A percentile compares a stretch with the other conserved stretches of the same genome.
Conservation (phyloP, 331 rosid genomes). For the Telfairia occidentalis region DNA sequence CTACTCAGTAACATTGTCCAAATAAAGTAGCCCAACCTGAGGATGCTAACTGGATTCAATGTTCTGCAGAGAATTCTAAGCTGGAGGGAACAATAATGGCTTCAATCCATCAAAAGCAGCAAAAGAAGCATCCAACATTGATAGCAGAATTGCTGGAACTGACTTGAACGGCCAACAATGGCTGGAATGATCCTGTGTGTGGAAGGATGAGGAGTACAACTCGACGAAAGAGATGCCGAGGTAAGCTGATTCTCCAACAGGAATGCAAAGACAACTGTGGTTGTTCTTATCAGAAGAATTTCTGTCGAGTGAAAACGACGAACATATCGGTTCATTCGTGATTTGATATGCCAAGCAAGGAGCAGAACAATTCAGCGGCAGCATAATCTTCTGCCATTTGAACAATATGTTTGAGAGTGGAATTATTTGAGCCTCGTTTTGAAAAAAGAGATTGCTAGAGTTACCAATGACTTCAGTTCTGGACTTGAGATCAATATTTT, state of each 20-base stretch:
- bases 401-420: not conserved
- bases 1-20: not conserved
- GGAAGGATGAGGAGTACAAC: not conserved
- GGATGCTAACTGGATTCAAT: not conserved
- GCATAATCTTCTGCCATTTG: not conserved
- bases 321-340: not conserved
- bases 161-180: not conserved
- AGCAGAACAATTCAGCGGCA: not conserved
- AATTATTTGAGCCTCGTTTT: not conserved
- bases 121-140: not conserved
- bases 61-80: not conserved
- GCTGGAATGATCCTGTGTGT: not conserved
- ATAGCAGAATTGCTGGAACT: not conserved
- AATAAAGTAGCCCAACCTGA: not conserved
- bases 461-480: not conserved
- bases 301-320: not conserved
- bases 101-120: constrained; percentile 7
- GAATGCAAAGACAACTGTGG: not conserved
- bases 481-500: not conserved
- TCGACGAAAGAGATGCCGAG: not conserved
- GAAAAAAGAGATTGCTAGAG: not conserved
- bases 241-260: constrained; percentile 4
- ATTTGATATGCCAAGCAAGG: not conserved
- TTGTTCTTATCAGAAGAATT: not conserved
- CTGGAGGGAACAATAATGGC: not conserved